A percentile compares a stretch with the other conserved stretches of the same genome.
phyloP scores from a whole-genome alignment of 768 basidiomycete species.

The Rubroboletus pulcherrimus region DNA sequence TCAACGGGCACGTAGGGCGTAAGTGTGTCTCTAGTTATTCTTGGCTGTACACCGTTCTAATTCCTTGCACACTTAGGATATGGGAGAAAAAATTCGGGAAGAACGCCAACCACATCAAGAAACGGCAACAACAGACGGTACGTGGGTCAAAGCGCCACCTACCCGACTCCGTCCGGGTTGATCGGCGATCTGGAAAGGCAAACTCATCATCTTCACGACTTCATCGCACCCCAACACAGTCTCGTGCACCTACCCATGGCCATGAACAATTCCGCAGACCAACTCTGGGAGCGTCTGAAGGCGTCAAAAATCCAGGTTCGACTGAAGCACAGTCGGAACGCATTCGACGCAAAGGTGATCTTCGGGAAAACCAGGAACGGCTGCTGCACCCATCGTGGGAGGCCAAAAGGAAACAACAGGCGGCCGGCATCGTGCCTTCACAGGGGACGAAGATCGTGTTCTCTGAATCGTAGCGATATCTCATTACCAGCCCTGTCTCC shows the following conservation, averaged over 20 bases:
- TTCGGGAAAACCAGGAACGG: conserved; percentile 15
- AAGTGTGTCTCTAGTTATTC: conserved; percentile 38
- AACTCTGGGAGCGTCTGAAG: neutral
- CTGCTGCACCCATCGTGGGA: conserved; percentile 95
- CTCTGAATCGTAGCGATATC: conserved; percentile 10
- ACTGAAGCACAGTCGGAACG: neutral
- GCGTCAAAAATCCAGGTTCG: neutral
- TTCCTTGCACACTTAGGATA: conserved; percentile 51
- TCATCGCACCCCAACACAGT: neutral
- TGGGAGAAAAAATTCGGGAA: conserved; percentile 97
- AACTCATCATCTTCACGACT: neutral
- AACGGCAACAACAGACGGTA: conserved; percentile 32
- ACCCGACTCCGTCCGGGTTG: conserved; percentile 7
- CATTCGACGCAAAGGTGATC: neutral
- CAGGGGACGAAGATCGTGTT: conserved; percentile 87
- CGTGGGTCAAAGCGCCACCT: conserved; percentile 13
- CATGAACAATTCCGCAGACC: neutral
- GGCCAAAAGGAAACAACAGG: conserved; percentile 80
- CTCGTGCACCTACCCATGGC: neutral
- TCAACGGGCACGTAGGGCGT: conserved; percentile 93
- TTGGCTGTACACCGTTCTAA: neutral
- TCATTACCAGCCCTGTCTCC: neutral
- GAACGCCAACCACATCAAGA: conserved; percentile 88
- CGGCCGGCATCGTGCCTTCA: conserved; percentile 55
- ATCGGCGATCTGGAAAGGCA: conserved; percentile 20